A percentile compares a stretch with the other conserved stretches of the same genome.
Conservation (phyloP, 495 filamentous ascomycete species). For the Penicillium nucicola region DNA sequence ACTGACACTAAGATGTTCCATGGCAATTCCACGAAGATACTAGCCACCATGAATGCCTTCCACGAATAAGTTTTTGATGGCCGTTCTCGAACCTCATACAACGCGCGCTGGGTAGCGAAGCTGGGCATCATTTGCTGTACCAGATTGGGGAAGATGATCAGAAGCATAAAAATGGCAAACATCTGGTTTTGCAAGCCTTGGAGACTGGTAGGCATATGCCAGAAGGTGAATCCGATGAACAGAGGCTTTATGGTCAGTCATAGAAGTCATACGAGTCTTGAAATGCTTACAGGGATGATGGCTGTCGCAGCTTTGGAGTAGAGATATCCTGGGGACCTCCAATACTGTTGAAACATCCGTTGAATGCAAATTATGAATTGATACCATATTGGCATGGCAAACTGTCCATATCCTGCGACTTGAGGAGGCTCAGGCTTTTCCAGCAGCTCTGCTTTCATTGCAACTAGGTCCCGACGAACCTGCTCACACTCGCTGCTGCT, state of each 20-base stretch:
- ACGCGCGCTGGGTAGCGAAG: conserved; percentile 70
- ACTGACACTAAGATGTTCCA: conserved; percentile 71
- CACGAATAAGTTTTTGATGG: conserved; percentile 82
- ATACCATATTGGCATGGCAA: conserved; percentile 46
- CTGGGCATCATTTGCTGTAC: conserved; percentile 84
- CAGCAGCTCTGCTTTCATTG: conserved; percentile 54
- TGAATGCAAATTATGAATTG: conserved; percentile 47
- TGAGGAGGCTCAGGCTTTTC: conserved; percentile 37
- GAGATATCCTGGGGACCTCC: conserved; percentile 83
- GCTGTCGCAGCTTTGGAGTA: conserved; percentile 66
- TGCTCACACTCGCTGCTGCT: conserved; percentile 62
- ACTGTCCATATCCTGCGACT: conserved; percentile 39
- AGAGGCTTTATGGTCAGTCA: conserved; percentile 47
- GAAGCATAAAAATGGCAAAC: conserved; percentile 81
- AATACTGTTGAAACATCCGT: conserved; percentile 85
- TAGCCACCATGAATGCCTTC: conserved; percentile 76
- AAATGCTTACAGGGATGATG: conserved; percentile 30
- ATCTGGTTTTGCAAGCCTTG: conserved; percentile 87
- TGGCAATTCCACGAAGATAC: conserved; percentile 71
- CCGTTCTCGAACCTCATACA: conserved; percentile 85
- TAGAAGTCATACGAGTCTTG: not conserved
- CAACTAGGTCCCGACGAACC: conserved; percentile 63
- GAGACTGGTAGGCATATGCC: conserved; percentile 60
- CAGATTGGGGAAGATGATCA: conserved; percentile 72
- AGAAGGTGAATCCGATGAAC: conserved; percentile 91